Evolutionary conservation across 495 filamentous ascomycete genomes (phyloP).

Genomic region (Talaromyces thailandensis): DNA sequence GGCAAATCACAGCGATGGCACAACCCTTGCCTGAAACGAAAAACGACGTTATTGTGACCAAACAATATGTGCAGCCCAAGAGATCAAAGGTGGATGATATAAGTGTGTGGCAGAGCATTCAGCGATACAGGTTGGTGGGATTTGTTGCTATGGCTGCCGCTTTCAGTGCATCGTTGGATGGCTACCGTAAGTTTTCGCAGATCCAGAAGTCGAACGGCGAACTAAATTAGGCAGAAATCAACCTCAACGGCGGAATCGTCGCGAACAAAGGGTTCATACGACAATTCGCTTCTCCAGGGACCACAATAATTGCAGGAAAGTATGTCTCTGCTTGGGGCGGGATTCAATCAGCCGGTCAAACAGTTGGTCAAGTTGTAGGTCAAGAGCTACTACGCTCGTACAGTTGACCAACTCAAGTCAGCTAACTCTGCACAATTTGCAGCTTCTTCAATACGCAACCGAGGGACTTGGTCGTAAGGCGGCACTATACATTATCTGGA

Average conservation of each 20-base stretch:
- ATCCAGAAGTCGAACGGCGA: background rate
- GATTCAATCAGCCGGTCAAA: slow-evolving; percentile 31
- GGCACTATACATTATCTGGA: slow-evolving; percentile 23
- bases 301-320: slow-evolving; percentile 21
- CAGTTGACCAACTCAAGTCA: background rate
- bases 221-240: slow-evolving; percentile 22
- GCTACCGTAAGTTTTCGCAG: slow-evolving; percentile 23
- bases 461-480: slow-evolving; percentile 23
- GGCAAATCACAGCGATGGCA: no score
- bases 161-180: slow-evolving; percentile 30
- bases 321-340: slow-evolving; percentile 33
- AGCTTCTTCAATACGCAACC: slow-evolving; percentile 25
- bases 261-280: slow-evolving; percentile 31
- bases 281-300: slow-evolving; percentile 22
- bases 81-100: slow-evolving; percentile 15
- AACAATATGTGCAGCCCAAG: no score
- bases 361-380: slow-evolving; percentile 22
- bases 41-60: no score
- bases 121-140: slow-evolving; percentile 17
- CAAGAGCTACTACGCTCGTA: background rate
- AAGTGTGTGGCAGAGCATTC: slow-evolving; percentile 19
- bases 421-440: background rate
- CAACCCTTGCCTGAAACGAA: no score
- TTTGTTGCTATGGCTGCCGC: slow-evolving; percentile 25
- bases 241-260: slow-evolving; percentile 30